These are phyloP conservation scores for Ustilago bromivora DNA, from an alignment of 1,284 basidiomycete genomes.

Conservation along the genomic window DNA sequence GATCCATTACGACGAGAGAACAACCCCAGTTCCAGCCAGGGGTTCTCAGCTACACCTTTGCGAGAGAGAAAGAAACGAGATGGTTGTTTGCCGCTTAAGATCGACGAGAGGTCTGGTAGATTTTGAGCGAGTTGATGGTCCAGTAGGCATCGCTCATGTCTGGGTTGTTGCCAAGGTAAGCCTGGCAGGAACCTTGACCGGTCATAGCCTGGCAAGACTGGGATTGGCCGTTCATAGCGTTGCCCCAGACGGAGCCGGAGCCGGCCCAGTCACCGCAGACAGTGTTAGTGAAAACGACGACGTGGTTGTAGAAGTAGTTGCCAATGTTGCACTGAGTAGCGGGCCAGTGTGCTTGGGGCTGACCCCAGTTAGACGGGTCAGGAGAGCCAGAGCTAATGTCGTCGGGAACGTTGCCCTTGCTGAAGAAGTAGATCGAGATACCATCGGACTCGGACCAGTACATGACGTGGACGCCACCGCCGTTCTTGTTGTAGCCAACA, in stretches of 20 bases:
- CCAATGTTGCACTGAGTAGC: conserved; percentile 71
- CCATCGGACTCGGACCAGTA: conserved; percentile 65
- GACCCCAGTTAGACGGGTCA: conserved; percentile 71
- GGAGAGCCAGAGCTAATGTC: conserved; percentile 70
- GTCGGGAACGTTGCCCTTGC: conserved; percentile 71
- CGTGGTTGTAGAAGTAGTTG: conserved; percentile 70
- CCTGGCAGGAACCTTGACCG: conserved; percentile 29
- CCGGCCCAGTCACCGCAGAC: conserved; percentile 58
- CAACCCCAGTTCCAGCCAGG: conserved; percentile 11
- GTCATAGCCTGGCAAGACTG: conserved; percentile 50
- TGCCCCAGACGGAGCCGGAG: conserved; percentile 40
- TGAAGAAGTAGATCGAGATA: conserved; percentile 75
- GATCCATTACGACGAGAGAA: not conserved
- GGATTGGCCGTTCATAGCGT: conserved; percentile 50
- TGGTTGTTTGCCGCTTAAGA: conserved; percentile 14
- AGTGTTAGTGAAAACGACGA: conserved; percentile 55
- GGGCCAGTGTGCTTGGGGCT: conserved; percentile 74
- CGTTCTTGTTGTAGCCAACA: conserved; percentile 75
- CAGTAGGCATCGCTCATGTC: conserved; percentile 53
- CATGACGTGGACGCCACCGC: conserved; percentile 73
- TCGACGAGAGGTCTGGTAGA: conserved; percentile 51
- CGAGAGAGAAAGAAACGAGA: conserved; percentile 2
- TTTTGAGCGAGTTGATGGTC: conserved; percentile 58
- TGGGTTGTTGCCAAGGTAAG: conserved; percentile 43
- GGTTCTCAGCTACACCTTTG: conserved; percentile 1